These are phyloP conservation scores for Tetracladium setigerum DNA, from an alignment of 495 filamentous ascomycete species.

Conservation along the genomic window DNA sequence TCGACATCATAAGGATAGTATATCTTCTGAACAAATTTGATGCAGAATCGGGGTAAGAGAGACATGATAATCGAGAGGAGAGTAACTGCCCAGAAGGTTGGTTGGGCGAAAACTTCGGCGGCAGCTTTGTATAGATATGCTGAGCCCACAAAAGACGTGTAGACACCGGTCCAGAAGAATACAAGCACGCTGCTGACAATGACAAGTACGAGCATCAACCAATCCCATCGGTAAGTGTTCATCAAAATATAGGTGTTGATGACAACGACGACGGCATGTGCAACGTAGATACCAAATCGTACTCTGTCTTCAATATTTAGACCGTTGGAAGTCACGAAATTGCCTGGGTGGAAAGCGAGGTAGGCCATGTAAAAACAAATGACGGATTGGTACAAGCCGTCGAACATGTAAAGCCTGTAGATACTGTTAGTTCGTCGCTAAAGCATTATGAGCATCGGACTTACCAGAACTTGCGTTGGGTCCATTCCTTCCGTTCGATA, in stretches of 20 bases:
- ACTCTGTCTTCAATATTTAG: conserved; percentile 64
- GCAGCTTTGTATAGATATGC: conserved; percentile 70
- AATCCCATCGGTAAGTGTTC: conserved; percentile 97
- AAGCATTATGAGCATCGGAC: conserved; percentile 15
- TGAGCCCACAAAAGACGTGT: conserved; percentile 60
- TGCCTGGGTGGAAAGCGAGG: conserved; percentile 60
- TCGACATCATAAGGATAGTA: conserved; percentile 90
- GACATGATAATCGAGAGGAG: conserved; percentile 69
- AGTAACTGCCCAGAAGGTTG: conserved; percentile 80
- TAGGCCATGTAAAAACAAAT: conserved; percentile 92
- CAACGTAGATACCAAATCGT: conserved; percentile 79
- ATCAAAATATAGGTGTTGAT: conserved; percentile 93
- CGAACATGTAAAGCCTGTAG: conserved; percentile 82
- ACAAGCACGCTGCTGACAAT: conserved; percentile 75
- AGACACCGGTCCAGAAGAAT: conserved; percentile 96
- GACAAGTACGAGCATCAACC: conserved; percentile 79
- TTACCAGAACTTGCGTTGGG: conserved; percentile 92
- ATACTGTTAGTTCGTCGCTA: conserved; percentile 25
- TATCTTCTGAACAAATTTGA: conserved; percentile 86
- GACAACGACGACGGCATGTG: conserved; percentile 66
- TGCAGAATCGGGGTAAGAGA: conserved; percentile 74
- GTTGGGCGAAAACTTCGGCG: conserved; percentile 66
- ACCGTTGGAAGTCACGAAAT: conserved; percentile 60
- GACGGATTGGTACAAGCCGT: conserved; percentile 90
- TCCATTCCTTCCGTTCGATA: conserved; percentile 97